Base-by-base conservation (phyloP, 1,284 basidiomycete species). In the Pyrrhoderma lamaoense region DNA sequence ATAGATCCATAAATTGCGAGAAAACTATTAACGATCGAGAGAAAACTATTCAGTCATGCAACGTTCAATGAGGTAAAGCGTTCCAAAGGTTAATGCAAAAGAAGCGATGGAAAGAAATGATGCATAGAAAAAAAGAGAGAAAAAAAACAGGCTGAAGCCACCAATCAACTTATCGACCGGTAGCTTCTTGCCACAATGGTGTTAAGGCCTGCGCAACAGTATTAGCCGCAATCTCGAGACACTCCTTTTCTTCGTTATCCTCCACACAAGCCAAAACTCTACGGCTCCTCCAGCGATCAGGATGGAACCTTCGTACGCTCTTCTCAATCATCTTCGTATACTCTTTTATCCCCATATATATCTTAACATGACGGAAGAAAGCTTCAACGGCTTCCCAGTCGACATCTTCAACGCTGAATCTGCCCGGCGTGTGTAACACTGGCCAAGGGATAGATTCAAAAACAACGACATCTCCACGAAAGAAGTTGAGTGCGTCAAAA, bases 371-470 rank as follows among this genome's bases (percentile, higher is more conserved):
- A 21, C 13, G 8, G 60, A 88, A 89, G 64, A 89, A 89, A n/a
- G 66, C 66, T 61, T 85, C 82, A 43, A 88, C 84, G 0, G 79
- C 69, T 13, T 69, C 63, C 80, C 81, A 86, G 52, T 80, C 79
- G 45, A 88, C 70, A 57, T 86, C 80, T 59, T 82, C 77, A 1
- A 82, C 65, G 4, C 70, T 69, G 51, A 80, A 74, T 23, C 63
- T 60, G 14, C 66, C 61, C 0, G 81, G 81, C 19, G 72, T 63
- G 40, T 70, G 67, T 37, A 89, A 63, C 16, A 82, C 75, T 2
- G 85, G 85, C 86, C 85, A 89, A 0, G 85, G 85, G 31, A 89
- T 70, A 35, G 71, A 72, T 42, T 78, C 74, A 56, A 81, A 79
- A 1, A 70, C 65, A 9, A 86, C 63, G 3, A 77, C 77, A 14